phyloP scores from a whole-genome alignment of 176 grass and related monocot species.

The Musa beccarii region DNA sequence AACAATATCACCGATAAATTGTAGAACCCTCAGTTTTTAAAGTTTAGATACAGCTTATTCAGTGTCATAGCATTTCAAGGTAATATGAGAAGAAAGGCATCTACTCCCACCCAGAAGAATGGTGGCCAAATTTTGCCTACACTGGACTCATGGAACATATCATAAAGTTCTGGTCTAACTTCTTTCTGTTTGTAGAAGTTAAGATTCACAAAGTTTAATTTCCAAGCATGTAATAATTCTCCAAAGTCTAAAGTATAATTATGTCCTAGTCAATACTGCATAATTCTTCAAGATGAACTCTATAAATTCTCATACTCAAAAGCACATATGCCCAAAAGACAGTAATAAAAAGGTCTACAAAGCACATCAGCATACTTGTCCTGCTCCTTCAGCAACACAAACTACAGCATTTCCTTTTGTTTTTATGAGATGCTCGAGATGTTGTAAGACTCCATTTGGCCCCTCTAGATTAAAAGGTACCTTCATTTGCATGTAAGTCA shows the following conservation, averaged over 20 bases:
- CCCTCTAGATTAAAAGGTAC: conserved; percentile 79
- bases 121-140: not conserved
- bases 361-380: conserved; percentile 47
- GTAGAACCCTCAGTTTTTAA: not conserved
- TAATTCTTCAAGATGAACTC: not conserved
- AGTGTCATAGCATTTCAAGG: not conserved
- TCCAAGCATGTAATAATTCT: not conserved
- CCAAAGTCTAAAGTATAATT: not conserved
- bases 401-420: conserved; percentile 83
- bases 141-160: not conserved
- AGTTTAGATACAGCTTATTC: not conserved
- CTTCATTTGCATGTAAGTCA: conserved; percentile 30
- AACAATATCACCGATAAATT: not conserved
- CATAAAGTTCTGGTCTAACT: not conserved
- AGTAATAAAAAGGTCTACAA: not conserved
- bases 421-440: conserved; percentile 85
- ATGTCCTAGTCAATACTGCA: not conserved
- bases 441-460: conserved; percentile 54
- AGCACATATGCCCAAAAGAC: not conserved
- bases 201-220: not conserved
- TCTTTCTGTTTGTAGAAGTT: not conserved
- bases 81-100: not conserved
- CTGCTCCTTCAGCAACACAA: conserved; percentile 94
- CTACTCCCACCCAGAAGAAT: not conserved
- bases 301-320: not conserved